A percentile compares a stretch with the other conserved stretches of the same genome.
Conservation (phyloP, 2,329 filamentous ascomycete genomes). For the Colletotrichum navitas region DNA sequence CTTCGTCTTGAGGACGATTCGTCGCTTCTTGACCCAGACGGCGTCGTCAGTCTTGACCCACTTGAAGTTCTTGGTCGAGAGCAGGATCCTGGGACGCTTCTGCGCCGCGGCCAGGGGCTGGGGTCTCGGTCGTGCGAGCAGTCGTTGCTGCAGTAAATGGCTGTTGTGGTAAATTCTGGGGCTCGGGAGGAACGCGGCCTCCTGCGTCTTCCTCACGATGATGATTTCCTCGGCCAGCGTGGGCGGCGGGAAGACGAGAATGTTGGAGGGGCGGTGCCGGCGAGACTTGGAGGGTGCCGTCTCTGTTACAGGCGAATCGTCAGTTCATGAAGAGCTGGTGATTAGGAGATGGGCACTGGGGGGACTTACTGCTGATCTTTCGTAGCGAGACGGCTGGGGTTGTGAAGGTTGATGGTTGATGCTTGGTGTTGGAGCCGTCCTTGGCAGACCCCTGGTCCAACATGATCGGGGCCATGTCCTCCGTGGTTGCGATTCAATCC, state of each 20-base stretch:
- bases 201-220: background rate
- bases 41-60: slow-evolving; percentile 1
- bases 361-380: background rate
- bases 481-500: background rate
- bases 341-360: background rate
- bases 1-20: slow-evolving; percentile 4
- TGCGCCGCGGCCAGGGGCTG: background rate
- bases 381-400: background rate
- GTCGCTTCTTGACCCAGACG: slow-evolving; percentile 12
- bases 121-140: background rate
- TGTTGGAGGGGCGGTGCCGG: background rate
- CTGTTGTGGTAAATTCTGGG: background rate
- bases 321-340: background rate
- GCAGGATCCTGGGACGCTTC: slow-evolving; percentile 12
- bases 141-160: background rate
- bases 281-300: background rate
- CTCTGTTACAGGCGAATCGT: background rate
- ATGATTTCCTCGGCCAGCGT: background rate
- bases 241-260: background rate
- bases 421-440: background rate
- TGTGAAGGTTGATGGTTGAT: background rate
- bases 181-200: background rate
- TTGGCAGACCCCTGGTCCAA: background rate
- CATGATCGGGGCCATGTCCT: background rate
- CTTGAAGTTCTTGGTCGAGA: slow-evolving; percentile 20